Conservation (phyloP, 129 eudicot species). For the Artemisia argyi region DNA sequence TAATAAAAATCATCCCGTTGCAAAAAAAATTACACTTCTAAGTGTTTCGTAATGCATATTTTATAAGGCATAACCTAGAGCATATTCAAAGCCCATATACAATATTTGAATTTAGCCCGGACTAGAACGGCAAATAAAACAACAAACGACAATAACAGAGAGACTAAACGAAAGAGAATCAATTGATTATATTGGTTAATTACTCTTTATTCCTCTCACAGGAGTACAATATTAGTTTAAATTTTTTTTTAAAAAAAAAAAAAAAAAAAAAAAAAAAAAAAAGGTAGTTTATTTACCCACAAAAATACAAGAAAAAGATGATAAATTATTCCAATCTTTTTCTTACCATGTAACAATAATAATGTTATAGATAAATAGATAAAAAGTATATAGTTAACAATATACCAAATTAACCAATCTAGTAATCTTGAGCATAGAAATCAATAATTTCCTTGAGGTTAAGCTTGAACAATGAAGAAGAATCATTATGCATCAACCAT, state of each 20-base stretch:
- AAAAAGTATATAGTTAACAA: too few relatives aligned
- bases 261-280: too few relatives aligned
- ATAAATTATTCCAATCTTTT: conserved; percentile 11
- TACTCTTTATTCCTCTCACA: conserved; percentile 12
- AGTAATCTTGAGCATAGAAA: conserved; percentile 71
- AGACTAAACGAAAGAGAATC: not conserved
- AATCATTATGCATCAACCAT: conserved; percentile 84
- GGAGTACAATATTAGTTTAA: conserved; percentile 15
- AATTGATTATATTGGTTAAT: not conserved
- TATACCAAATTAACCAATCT: conserved; percentile 9
- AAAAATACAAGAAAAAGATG: conserved; percentile 11
- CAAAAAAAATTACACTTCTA: too few relatives aligned
- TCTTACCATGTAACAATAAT: not conserved
- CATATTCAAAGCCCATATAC: too few relatives aligned
- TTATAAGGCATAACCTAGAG: too few relatives aligned
- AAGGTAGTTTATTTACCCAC: conserved; percentile 31
- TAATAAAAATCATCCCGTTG: too few relatives aligned
- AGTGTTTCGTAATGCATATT: not conserved
- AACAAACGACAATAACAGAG: conserved; percentile 6
- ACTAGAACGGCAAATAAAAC: not conserved
- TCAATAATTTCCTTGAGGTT: conserved; percentile 70
- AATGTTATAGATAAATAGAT: not conserved
- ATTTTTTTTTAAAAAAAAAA: too few relatives aligned
- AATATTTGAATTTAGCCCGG: not conserved
- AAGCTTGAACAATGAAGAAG: conserved; percentile 62